Evolutionary conservation across 139 green algal genomes (phyloP).

Genomic region (Trebouxia sp.): DNA sequence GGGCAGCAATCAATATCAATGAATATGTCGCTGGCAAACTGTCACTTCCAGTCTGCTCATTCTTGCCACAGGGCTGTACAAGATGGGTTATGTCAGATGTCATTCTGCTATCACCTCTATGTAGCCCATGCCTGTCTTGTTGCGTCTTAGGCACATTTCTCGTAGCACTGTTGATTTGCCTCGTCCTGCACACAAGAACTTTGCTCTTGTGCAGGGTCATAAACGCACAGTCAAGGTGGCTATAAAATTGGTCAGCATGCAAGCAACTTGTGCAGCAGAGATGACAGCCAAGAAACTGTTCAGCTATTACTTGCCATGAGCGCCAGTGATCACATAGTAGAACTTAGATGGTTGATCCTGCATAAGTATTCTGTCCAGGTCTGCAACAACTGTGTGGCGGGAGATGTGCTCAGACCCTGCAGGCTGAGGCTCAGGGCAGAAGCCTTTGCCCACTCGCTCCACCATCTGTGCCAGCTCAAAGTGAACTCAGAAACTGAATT

Average conservation of each 20-base stretch:
- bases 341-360: conserved; percentile 22
- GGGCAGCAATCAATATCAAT: no score
- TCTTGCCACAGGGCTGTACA: no score
- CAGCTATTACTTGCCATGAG: not conserved
- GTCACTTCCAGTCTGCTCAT: no score
- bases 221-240: no score
- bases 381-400: not conserved
- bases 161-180: conserved; percentile 3
- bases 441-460: not conserved
- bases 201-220: no score
- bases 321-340: conserved; percentile 19
- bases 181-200: not conserved
- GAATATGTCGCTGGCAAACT: no score
- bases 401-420: not conserved
- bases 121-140: conserved; percentile 15
- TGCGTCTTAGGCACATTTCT: not conserved
- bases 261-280: no score
- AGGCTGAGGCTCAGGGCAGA: conserved; percentile 12
- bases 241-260: no score
- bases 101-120: conserved; percentile 22
- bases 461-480: not conserved
- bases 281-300: no score
- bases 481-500: no score
- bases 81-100: no score
- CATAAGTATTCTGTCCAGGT: conserved; percentile 15